A percentile compares a stretch with the other conserved stretches of the same genome.
Evolutionary conservation across 2,329 filamentous ascomycete species (phyloP).

Genomic region (Verticillium albo-atrum): DNA sequence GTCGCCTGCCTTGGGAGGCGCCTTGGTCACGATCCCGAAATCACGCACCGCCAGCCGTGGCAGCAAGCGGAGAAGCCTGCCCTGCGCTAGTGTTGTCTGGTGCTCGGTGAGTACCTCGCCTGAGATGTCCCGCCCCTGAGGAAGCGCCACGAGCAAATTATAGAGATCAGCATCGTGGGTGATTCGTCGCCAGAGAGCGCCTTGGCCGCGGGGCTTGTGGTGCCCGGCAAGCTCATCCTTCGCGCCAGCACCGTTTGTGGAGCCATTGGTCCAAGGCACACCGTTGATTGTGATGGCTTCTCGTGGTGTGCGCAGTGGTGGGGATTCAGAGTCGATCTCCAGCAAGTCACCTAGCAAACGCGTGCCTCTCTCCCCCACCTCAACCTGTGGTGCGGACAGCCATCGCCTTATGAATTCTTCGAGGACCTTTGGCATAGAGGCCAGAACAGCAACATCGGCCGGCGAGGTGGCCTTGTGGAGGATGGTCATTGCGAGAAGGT

Average conservation of each 20-base stretch:
- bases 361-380: constrained; percentile 49
- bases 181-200: constrained; percentile 46
- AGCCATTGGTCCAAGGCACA: constrained; percentile 2
- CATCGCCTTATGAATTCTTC: constrained; percentile 45
- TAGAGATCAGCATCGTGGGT: constrained; percentile 42
- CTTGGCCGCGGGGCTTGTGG: constrained; percentile 37
- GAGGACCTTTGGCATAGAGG: constrained; percentile 43
- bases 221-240: not conserved
- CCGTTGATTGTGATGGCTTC: constrained; percentile 1
- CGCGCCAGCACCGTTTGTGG: constrained; percentile 25
- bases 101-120: constrained; percentile 20
- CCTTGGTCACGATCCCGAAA: constrained; percentile 32
- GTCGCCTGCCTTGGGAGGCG: constrained; percentile 19
- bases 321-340: constrained; percentile 46
- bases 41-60: constrained; percentile 45
- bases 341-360: constrained; percentile 49
- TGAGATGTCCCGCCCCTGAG: constrained; percentile 20
- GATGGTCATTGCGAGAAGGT: constrained; percentile 52
- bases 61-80: constrained; percentile 46
- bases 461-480: constrained; percentile 47
- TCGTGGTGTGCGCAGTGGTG: constrained; percentile 8
- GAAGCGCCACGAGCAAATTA: constrained; percentile 36
- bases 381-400: constrained; percentile 48
- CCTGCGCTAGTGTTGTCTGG: constrained; percentile 46
- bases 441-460: constrained; percentile 45